Evolutionary conservation across 805 yeast species (phyloP).

Genomic region (Helenozyma rhizophorensis): DNA sequence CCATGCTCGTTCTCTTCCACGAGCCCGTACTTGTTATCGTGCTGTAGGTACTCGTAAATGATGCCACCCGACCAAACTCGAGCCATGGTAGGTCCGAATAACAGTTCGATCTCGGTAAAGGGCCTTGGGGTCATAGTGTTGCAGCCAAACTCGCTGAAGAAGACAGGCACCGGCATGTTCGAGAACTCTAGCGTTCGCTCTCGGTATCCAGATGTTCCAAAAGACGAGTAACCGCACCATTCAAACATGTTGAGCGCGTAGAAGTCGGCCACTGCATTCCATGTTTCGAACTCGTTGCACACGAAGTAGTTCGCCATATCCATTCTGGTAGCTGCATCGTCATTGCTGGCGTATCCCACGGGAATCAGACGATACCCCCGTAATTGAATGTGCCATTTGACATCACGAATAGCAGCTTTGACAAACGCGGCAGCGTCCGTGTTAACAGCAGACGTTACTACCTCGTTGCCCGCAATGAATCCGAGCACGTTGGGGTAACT

Average conservation of each 20-base stretch:
- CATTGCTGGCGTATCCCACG: constrained; percentile 39
- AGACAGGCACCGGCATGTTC: constrained; percentile 30
- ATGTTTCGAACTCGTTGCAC: constrained; percentile 15
- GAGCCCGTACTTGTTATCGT: constrained; percentile 32
- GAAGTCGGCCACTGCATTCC: constrained; percentile 23
- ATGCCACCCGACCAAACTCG: constrained; percentile 39
- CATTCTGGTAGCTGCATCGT: constrained; percentile 28
- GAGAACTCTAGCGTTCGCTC: constrained; percentile 29
- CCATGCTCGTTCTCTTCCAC: constrained; percentile 26
- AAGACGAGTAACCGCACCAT: constrained; percentile 40
- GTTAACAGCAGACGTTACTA: constrained; percentile 24
- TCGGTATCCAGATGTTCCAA: constrained; percentile 32
- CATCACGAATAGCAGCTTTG: constrained; percentile 33
- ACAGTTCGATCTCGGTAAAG: constrained; percentile 34
- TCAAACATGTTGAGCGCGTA: constrained; percentile 36
- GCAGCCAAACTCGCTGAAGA: constrained; percentile 40
- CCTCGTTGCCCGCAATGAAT: constrained; percentile 41
- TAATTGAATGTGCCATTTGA: constrained; percentile 22
- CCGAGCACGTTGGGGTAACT: constrained; percentile 33
- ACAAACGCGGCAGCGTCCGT: constrained; percentile 32
- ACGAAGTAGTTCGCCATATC: constrained; percentile 27
- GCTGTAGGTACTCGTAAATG: constrained; percentile 34
- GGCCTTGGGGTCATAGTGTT: constrained; percentile 33
- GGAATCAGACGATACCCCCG: constrained; percentile 32
- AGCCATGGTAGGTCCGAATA: constrained; percentile 30